phyloP scores from a whole-genome alignment of 177 flowering plant species.

The Tripterygium wilfordii region DNA sequence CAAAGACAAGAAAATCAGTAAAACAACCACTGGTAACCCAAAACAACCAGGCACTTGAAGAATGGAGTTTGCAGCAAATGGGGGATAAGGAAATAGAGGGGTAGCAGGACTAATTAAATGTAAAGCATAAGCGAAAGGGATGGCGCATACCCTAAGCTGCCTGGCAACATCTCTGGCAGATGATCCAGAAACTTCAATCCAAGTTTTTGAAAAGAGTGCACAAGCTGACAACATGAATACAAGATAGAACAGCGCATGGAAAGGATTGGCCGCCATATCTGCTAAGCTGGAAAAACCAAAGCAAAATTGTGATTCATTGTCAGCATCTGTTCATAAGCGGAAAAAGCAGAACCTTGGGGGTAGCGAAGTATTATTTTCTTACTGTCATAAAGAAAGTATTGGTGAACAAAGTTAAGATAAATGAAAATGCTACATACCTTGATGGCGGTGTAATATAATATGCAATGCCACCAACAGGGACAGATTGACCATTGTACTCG shows the following conservation, averaged over 20 bases:
- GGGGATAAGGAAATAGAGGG: too few species aligned
- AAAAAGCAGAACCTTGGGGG: too few species aligned
- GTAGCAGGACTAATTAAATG: too few species aligned
- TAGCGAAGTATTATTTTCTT: too few species aligned
- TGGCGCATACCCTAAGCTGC: conserved; percentile 61
- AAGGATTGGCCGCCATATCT: conserved; percentile 77
- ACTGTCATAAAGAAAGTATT: not conserved
- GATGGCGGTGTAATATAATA: conserved; percentile 81
- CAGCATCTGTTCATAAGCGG: not conserved
- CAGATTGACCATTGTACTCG: conserved; percentile 73
- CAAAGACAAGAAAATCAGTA: too few species aligned
- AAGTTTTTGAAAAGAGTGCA: conserved; percentile 80
- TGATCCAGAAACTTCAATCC: conserved; percentile 92
- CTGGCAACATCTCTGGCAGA: conserved; percentile 82
- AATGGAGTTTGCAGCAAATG: too few species aligned
- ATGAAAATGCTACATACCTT: conserved; percentile 37
- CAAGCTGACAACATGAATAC: conserved; percentile 76
- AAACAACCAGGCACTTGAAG: too few species aligned
- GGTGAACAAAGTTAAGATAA: not conserved
- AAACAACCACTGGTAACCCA: too few species aligned
- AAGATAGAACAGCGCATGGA: conserved; percentile 69
- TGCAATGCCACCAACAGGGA: conserved; percentile 91
- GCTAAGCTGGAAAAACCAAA: conserved; percentile 47
- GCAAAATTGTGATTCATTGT: not conserved
- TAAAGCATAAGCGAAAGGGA: not conserved